Evolutionary conservation across 2,329 filamentous ascomycete species (phyloP), one percentile per base, ranked within the genome.

Genomic region (Paradendryphiella salina): DNA sequence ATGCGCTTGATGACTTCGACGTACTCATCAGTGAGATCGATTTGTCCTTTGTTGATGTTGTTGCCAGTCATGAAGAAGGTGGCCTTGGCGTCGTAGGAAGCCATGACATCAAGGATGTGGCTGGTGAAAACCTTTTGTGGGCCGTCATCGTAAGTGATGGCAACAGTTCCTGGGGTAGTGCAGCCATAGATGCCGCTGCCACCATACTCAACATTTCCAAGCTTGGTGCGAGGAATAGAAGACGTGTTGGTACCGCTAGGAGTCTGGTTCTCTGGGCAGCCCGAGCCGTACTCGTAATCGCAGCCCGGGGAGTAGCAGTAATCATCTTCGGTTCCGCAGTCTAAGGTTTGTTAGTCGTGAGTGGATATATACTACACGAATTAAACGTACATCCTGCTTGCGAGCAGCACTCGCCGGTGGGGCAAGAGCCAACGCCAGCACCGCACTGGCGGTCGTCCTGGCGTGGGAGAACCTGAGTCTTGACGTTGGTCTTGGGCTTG

Each of bases 81-180:
- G 1, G 84, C 85, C 57, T 82, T 85, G 11, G 82, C 84, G 21
- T 79, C 74, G 63, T 86, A 85, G 20, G 73, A 75, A 52, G 79
- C 77, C 37, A 88, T 77, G 46, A 85, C 75, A 61, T 87, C 81
- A 10, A 88, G 76, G 10, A 88, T 77, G 53, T 85, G 80, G 33
- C 73, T 71, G 1, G 85, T 88, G 68, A 84, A 86, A 15, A 77
- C 70, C 56, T 81, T 82, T 43, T 63, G 60, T 17, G 85, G 85
- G 1, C 85, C 85, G 65, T 88, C 85, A 59, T 88, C 85, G 59
- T 82, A 88, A 0, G 85, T 88, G 47, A 88, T 68, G 14, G 85
- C 85, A 60, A 88, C 79, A 9, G 82, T 82, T 44, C 84, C 82
- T 2, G 79, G 75, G 3, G 44, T 60, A 29, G 72, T 72, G 57